Conservation (phyloP, 495 filamentous ascomycete genomes). For the Talaromyces thailandensis region DNA sequence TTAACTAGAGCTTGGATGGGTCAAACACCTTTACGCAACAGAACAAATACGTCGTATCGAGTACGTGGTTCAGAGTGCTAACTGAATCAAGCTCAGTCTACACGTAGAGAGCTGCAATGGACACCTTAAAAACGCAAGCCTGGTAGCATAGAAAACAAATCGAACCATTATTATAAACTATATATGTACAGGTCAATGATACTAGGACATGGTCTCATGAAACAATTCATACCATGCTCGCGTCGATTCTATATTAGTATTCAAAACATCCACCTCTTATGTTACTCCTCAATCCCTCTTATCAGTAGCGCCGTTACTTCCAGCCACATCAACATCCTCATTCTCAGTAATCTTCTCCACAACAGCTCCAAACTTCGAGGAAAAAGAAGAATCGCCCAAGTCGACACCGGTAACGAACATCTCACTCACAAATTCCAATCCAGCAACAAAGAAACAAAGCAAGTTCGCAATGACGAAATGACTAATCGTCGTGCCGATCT, state of each 20-base stretch:
- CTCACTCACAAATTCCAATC: constrained; percentile 77
- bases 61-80: too few relatives aligned
- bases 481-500: constrained; percentile 92
- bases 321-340: background rate
- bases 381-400: constrained; percentile 36
- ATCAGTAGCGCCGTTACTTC: background rate
- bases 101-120: too few relatives aligned
- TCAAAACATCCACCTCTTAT: background rate
- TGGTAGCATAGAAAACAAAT: too few relatives aligned
- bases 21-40: too few relatives aligned
- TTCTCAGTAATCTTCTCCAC: background rate
- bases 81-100: too few relatives aligned
- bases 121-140: too few relatives aligned
- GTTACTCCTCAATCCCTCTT: background rate
- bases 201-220: background rate
- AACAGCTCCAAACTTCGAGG: background rate
- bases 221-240: background rate
- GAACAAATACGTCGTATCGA: too few relatives aligned
- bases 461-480: constrained; percentile 89
- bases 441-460: constrained; percentile 84
- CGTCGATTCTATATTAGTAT: background rate
- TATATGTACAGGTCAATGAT: background rate
- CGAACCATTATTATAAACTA: background rate
- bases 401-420: constrained; percentile 76
- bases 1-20: too few relatives aligned